Evolutionary conservation across 164 flowering plant species (phyloP).

Genomic region (Tetracentron sinense): DNA sequence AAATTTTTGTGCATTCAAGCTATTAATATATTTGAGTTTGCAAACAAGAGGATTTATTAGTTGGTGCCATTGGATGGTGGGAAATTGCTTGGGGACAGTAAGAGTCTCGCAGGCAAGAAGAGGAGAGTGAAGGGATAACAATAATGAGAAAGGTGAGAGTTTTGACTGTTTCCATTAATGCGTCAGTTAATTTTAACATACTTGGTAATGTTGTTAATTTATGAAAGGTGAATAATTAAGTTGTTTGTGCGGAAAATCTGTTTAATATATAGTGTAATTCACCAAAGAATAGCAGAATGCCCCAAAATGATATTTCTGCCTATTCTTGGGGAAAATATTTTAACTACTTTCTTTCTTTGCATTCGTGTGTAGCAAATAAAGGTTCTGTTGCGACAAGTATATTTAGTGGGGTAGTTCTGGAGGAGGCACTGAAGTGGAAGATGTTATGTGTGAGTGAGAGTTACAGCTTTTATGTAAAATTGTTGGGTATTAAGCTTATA

Average conservation of each 20-base stretch:
- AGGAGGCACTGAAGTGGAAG: constrained; percentile 96
- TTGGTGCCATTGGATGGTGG: constrained; percentile 49
- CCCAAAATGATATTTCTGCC: too few relatives aligned
- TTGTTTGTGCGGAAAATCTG: too few relatives aligned
- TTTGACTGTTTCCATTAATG: neutral
- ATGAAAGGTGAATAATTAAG: neutral
- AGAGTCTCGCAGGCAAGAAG: constrained; percentile 42
- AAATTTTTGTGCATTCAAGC: constrained; percentile 95
- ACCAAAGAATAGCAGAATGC: too few relatives aligned
- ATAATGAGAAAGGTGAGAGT: constrained; percentile 31
- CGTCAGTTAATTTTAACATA: neutral
- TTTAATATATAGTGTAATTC: too few relatives aligned
- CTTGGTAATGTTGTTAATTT: too few relatives aligned
- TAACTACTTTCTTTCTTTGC: constrained; percentile 1
- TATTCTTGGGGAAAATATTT: too few relatives aligned
- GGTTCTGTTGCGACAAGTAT: constrained; percentile 31
- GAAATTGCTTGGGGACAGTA: constrained; percentile 32
- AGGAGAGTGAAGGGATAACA: constrained; percentile 45
- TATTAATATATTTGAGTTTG: constrained; percentile 92
- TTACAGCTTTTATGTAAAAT: constrained; percentile 21
- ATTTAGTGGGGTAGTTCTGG: constrained; percentile 37
- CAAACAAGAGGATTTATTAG: constrained; percentile 86
- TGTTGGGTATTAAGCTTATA: neutral
- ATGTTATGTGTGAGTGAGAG: constrained; percentile 97
- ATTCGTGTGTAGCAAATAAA: constrained; percentile 22